Conservation (phyloP, 2,329 filamentous ascomycete genomes). For the Colletotrichum sp. region DNA sequence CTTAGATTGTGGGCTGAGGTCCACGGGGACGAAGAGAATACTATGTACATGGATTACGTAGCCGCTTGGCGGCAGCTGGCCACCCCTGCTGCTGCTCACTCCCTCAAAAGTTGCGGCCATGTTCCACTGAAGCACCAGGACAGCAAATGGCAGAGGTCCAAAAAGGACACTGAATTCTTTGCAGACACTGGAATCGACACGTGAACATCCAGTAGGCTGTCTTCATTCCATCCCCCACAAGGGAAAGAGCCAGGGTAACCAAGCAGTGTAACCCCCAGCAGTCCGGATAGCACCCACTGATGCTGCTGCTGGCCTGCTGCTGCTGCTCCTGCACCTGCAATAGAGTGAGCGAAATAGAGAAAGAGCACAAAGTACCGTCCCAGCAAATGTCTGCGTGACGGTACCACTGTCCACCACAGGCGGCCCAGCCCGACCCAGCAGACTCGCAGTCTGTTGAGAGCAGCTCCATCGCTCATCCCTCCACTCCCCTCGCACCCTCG, state of each 20-base stretch:
- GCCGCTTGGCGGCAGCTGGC: conserved; percentile 17
- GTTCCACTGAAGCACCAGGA: background rate
- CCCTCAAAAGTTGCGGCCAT: background rate
- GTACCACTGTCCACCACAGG: background rate
- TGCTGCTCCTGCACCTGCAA: background rate
- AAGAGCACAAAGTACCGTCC: background rate
- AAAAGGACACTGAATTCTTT: background rate
- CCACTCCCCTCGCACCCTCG: background rate
- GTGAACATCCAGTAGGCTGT: conserved; percentile 6
- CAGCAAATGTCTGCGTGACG: background rate
- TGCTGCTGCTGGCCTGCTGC: background rate
- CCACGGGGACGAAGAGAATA: background rate
- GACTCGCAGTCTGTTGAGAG: conserved; percentile 17
- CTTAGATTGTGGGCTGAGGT: conserved; percentile 11
- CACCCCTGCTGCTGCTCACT: background rate
- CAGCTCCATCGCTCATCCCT: background rate
- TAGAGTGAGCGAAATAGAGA: background rate
- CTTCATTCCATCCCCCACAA: conserved; percentile 15
- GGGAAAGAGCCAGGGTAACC: conserved; percentile 7
- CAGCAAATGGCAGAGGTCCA: background rate
- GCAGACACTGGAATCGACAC: conserved; percentile 2
- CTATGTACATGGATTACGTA: background rate
- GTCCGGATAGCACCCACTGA: background rate
- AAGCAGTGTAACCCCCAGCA: conserved; percentile 17
- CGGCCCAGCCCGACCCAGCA: conserved; percentile 15